Percentiles rank a stretch among this genome's conserved stretches.
phyloP scores from a whole-genome alignment of 2,329 filamentous ascomycete genomes.

The Thyridium curvatum region DNA sequence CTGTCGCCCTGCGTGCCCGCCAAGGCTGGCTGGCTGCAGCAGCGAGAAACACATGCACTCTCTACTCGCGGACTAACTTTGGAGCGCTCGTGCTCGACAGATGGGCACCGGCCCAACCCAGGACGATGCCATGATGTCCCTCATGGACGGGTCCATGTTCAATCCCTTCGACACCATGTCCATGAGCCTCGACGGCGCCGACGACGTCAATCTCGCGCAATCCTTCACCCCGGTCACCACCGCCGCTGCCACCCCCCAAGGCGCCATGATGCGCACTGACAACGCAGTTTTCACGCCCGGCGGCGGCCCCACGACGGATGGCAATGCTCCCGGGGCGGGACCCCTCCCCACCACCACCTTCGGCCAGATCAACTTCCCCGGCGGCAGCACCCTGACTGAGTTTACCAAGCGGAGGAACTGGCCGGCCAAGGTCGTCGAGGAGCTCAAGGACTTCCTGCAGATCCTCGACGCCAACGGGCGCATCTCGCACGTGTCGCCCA shows the following conservation, averaged over 20 bases:
- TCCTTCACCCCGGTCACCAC: slow-evolving; percentile 17
- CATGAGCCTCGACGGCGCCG: slow-evolving; percentile 32
- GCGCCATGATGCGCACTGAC: not conserved
- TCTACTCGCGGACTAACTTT: slow-evolving; percentile 10
- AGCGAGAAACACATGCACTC: slow-evolving; percentile 1
- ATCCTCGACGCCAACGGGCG: slow-evolving; percentile 81
- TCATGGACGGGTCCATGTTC: slow-evolving; percentile 36
- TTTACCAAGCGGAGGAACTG: slow-evolving; percentile 64
- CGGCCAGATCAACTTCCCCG: slow-evolving; percentile 18
- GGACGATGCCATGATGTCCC: slow-evolving; percentile 31
- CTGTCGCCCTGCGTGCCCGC: not conserved
- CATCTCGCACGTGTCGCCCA: slow-evolving; percentile 81
- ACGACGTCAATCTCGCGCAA: slow-evolving; percentile 15
- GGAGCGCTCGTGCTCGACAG: slow-evolving; percentile 13
- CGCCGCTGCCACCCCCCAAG: slow-evolving; percentile 4
- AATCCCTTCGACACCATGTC: slow-evolving; percentile 27
- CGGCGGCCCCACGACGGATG: slow-evolving; percentile 7
- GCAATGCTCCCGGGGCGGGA: slow-evolving; percentile 32
- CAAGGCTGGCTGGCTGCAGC: not conserved
- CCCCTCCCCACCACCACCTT: slow-evolving; percentile 33
- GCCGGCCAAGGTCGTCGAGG: slow-evolving; percentile 83
- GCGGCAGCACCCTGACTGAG: slow-evolving; percentile 44
- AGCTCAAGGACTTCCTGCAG: slow-evolving; percentile 82
- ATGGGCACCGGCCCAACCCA: slow-evolving; percentile 10
- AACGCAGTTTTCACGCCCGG: slow-evolving; percentile 3